These are phyloP conservation scores for Solanum arcanum DNA, from an alignment of 257 asterid species.

Conservation along the genomic window DNA sequence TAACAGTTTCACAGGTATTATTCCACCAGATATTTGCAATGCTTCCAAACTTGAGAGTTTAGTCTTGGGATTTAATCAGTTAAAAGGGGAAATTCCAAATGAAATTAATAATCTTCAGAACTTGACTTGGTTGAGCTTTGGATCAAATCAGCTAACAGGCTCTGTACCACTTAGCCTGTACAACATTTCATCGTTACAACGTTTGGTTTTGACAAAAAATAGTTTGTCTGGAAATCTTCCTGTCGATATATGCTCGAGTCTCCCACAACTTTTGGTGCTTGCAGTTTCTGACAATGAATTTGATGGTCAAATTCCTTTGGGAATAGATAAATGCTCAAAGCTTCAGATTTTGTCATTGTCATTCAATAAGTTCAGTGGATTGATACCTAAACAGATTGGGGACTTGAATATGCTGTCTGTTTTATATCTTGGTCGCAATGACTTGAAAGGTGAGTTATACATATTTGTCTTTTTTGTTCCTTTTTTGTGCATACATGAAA, in stretches of 20 bases:
- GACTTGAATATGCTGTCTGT: background rate
- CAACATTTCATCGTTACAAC: background rate
- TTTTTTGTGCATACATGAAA: background rate
- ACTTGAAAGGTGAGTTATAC: background rate
- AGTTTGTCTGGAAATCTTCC: background rate
- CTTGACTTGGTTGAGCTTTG: conserved; percentile 1
- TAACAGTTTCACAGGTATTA: conserved; percentile 7
- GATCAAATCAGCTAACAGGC: conserved; percentile 8
- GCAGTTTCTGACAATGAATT: background rate
- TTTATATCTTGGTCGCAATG: background rate
- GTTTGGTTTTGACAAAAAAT: background rate
- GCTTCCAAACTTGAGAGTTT: conserved; percentile 1
- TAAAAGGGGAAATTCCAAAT: conserved; percentile 1
- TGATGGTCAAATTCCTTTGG: background rate
- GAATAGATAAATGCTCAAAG: background rate
- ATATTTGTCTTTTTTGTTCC: background rate
- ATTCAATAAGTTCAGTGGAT: background rate
- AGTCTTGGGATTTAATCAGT: background rate
- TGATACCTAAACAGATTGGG: background rate
- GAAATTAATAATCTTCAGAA: conserved; percentile 1
- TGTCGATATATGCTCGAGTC: background rate
- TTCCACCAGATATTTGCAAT: conserved; percentile 6
- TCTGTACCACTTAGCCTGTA: conserved; percentile 5
- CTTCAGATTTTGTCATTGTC: background rate
- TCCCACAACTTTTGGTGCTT: background rate